phyloP scores from a whole-genome alignment of 2,329 filamentous ascomycete species.

The Xylariaceae sp. region DNA sequence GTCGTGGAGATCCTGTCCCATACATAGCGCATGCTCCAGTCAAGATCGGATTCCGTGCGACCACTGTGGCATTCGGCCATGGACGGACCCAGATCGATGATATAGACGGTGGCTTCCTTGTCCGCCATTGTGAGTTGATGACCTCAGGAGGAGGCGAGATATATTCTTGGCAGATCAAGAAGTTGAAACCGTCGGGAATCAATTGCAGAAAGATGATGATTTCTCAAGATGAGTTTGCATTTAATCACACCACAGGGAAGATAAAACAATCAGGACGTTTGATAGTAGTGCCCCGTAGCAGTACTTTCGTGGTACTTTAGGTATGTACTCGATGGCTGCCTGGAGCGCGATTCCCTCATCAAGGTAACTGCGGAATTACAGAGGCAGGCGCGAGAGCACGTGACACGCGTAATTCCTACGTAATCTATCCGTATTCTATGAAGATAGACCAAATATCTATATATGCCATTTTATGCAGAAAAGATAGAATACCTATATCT shows the following conservation, averaged over 20 bases:
- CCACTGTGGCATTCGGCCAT: conserved; percentile 71
- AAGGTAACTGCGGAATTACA: conserved; percentile 3
- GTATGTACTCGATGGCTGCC: conserved; percentile 14
- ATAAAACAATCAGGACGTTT: neutral
- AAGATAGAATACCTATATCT: too few species aligned
- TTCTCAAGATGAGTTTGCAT: too few species aligned
- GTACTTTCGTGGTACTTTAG: neutral
- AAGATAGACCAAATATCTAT: neutral
- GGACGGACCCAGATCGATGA: conserved; percentile 81
- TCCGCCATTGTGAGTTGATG: conserved; percentile 63
- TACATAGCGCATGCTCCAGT: conserved; percentile 85
- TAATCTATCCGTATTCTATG: neutral
- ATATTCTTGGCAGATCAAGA: neutral
- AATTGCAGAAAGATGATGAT: too few species aligned
- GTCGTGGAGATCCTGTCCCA: conserved; percentile 87
- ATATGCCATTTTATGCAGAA: neutral
- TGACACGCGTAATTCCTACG: conserved; percentile 9
- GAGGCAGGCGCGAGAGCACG: conserved; percentile 28
- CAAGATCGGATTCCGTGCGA: conserved; percentile 71
- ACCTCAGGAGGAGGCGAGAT: neutral
- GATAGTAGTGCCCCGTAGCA: neutral
- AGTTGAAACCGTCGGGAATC: neutral
- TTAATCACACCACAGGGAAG: neutral
- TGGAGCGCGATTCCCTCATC: conserved; percentile 16
- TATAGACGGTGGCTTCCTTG: conserved; percentile 89